A percentile compares a stretch with the other conserved stretches of the same genome.
These are phyloP conservation scores for Sporothrix protearum DNA, from an alignment of 2,329 filamentous ascomycete genomes.

Conservation along the genomic window DNA sequence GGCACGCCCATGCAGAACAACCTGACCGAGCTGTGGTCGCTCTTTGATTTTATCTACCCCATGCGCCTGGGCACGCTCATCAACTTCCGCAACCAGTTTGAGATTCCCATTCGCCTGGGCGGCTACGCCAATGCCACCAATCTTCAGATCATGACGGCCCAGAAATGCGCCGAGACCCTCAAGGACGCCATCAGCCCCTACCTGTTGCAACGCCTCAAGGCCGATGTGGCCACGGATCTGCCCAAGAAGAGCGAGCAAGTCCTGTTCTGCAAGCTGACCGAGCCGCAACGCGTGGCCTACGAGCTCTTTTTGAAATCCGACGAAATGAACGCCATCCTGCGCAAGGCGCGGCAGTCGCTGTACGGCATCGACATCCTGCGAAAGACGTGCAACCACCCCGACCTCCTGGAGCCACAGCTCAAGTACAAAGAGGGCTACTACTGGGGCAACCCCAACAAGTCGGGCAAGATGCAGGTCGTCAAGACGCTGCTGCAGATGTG, in stretches of 20 bases:
- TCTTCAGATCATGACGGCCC: conserved; percentile 87
- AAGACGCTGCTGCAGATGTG: conserved; percentile 83
- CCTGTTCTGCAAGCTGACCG: conserved; percentile 88
- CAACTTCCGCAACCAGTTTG: conserved; percentile 86
- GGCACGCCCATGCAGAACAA: conserved; percentile 99
- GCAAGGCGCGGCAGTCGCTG: conserved; percentile 70
- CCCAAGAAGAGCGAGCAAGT: conserved; percentile 96
- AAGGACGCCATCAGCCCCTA: conserved; percentile 95
- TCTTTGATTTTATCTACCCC: conserved; percentile 96
- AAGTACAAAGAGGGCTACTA: conserved; percentile 60
- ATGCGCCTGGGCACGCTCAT: conserved; percentile 92
- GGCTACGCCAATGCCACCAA: conserved; percentile 96
- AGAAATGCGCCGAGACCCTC: conserved; percentile 87
- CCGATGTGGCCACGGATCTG: conserved; percentile 87
- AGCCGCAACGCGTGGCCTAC: conserved; percentile 74
- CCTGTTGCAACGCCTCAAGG: conserved; percentile 84
- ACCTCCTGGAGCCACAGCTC: conserved; percentile 65
- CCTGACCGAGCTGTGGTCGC: conserved; percentile 87
- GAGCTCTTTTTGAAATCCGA: conserved; percentile 75
- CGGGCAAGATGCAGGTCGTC: conserved; percentile 94
- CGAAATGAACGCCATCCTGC: conserved; percentile 79
- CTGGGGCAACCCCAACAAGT: conserved; percentile 75
- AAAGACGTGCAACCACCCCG: conserved; percentile 97
- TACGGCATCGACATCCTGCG: conserved; percentile 88
- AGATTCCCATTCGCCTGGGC: conserved; percentile 87